These are phyloP conservation scores for Allomyces macrogynus DNA, from an alignment of 192 early-diverging fungal species.

Conservation along the genomic window DNA sequence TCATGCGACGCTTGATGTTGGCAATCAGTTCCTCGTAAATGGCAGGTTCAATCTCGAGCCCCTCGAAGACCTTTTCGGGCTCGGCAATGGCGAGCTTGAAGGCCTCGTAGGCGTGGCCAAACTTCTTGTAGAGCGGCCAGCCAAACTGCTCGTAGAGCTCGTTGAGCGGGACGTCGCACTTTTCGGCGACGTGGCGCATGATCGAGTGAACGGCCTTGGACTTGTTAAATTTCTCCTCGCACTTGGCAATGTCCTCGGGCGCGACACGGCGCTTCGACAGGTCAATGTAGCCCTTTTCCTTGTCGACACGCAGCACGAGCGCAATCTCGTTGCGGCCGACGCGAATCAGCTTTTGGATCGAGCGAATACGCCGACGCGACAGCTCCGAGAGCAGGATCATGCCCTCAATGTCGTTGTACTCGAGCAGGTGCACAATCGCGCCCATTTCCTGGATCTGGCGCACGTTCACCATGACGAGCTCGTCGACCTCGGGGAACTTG, in stretches of 20 bases:
- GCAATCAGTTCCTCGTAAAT: conserved; percentile 52
- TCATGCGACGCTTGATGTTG: conserved; percentile 76
- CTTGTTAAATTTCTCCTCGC: conserved; percentile 85
- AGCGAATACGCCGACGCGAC: conserved; percentile 83
- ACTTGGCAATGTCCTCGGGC: conserved; percentile 68
- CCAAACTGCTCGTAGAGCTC: conserved; percentile 62
- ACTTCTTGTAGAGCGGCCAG: conserved; percentile 90
- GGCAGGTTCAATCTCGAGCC: conserved; percentile 37
- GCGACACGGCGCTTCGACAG: conserved; percentile 84
- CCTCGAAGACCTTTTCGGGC: conserved; percentile 67
- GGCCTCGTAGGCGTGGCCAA: conserved; percentile 90
- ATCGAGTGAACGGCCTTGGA: conserved; percentile 76
- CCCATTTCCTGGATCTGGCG: conserved; percentile 87
- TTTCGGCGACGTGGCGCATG: conserved; percentile 74
- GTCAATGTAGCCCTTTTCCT: conserved; percentile 98
- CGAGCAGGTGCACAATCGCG: conserved; percentile 81
- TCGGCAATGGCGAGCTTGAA: conserved; percentile 89
- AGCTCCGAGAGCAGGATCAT: conserved; percentile 91
- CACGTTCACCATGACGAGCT: conserved; percentile 94
- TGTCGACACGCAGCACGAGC: conserved; percentile 82
- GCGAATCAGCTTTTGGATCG: conserved; percentile 84
- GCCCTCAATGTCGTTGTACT: conserved; percentile 94
- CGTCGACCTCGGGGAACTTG: conserved; percentile 79
- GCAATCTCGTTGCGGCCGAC: conserved; percentile 85
- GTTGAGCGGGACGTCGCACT: conserved; percentile 57